A percentile compares a stretch with the other conserved stretches of the same genome.
These are phyloP conservation scores for Hypoxylon sp. DNA, from an alignment of 2,329 filamentous ascomycete species.

Conservation along the genomic window DNA sequence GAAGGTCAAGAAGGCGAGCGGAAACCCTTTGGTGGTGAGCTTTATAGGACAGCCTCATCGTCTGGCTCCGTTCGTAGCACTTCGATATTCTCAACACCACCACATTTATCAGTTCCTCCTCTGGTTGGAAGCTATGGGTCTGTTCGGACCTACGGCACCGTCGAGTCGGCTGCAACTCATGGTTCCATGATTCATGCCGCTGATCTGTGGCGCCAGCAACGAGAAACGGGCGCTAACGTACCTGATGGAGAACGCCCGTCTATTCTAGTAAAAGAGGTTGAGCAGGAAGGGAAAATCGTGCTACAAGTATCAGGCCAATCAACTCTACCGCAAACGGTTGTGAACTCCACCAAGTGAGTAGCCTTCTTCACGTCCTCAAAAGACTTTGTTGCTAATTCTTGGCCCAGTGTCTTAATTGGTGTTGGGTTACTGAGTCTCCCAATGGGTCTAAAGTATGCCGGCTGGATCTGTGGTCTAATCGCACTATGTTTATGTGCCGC, in stretches of 20 bases:
- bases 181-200: conserved; percentile 67
- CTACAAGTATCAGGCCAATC: conserved; percentile 91
- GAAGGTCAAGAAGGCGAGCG: conserved; percentile 56
- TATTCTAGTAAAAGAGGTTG: conserved; percentile 88
- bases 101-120: conserved; percentile 76
- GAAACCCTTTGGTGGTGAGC: conserved; percentile 64
- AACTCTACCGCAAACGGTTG: conserved; percentile 94
- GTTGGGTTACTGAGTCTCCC: conserved; percentile 91
- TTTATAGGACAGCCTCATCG: conserved; percentile 53
- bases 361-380: not conserved
- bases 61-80: conserved; percentile 55
- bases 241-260: conserved; percentile 76
- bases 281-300: conserved; percentile 88
- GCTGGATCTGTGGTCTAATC: conserved; percentile 85
- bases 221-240: conserved; percentile 63
- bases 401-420: conserved; percentile 79
- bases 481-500: conserved; percentile 81
- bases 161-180: conserved; percentile 60
- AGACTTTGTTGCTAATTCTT: conserved; percentile 24
- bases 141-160: conserved; percentile 68
- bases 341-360: conserved; percentile 88
- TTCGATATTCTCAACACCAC: conserved; percentile 71
- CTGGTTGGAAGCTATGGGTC: conserved; percentile 80
- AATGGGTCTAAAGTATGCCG: conserved; percentile 87
- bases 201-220: conserved; percentile 67